Base-by-base conservation (phyloP, 2,329 filamentous ascomycete genomes). In the Apiospora marii region DNA sequence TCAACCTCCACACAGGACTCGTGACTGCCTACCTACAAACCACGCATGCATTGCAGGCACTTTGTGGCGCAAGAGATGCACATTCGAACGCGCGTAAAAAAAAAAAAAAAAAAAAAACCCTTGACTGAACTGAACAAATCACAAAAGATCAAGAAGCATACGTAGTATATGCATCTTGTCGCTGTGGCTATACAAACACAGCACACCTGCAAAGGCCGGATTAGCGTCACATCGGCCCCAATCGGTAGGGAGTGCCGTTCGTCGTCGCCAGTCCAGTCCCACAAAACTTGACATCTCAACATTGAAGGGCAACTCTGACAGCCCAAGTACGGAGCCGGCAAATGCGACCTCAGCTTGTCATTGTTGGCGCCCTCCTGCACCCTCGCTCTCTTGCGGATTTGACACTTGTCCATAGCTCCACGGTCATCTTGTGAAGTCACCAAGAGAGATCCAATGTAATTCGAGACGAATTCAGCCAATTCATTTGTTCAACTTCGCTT, bases 61-160 rank as follows among this genome's bases (percentile, higher is more conserved):
- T 37, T 24, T 64, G 58, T 64, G 58, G 58, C 58, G 58, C 58
- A 64, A 64, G 34, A 64, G 58, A 64, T 41, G 58, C 58, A 64
- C 30, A 41, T 10, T 64, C 58, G 58, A 64, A 64, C 58, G 58
- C 58, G 58, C 58, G 34, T 64, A 64, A 64, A 41, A 64, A n/a
- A n/a, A n/a, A n/a, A n/a, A n/a, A n/a, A 64, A 64, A 41, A 64
- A 64, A 64, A 41, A 64, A n/a, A 5, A 4, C 34, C 34, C 10
- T 64, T 30, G 27, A 30, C 27, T 30, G 27, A 30, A 24, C n/a
- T 19, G 58, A 64, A 34, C 34, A 64, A 64, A 64, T 64, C 58
- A 64, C 34, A 41, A 10, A n/a, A n/a, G 34, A 41, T 10, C 34
- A 24, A 3, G 30, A 64, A 37, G 53, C 53, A 61, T 61, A 61